Base-by-base conservation (phyloP, 768 basidiomycete genomes). In the Cubamyces sp. region DNA sequence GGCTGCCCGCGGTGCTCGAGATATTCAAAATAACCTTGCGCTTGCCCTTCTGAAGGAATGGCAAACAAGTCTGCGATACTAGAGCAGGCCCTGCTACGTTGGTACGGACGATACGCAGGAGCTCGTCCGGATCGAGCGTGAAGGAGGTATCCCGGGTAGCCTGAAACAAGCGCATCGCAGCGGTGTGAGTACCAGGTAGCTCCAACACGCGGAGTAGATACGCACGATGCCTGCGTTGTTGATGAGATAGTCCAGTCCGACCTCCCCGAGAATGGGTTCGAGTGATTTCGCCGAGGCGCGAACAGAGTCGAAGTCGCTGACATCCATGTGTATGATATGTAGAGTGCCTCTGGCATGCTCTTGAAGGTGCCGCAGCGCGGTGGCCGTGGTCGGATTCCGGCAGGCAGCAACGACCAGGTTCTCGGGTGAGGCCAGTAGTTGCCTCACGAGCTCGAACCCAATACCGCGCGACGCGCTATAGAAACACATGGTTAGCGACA, bases 171-270 rank as follows among this genome's bases (percentile, higher is more conserved):
- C 23, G 23, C 3, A 19, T 3, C 3, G 23, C 12, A 8, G 46
- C 1, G n/a, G 14, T 19, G 11, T 6, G 15, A 14, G 21, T 25
- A 19, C 16, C 30, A 25, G 19, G 18, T 18, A 14, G 11, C 11
- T 2, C 34, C 6, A 28, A 47, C 54, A 73, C 23, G 8, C 5
- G 34, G n/a, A 25, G 40, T 25, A 23, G 16, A 16, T 15, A 70
- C 76, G 56, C 52, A 77, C 76, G 26, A 76, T 64, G 0, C 67
- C 77, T 3, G 77, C 76, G 40, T 77, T 78, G 67, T 78, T 80
- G 57, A 78, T 58, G 25, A 80, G 68, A 50, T 77, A 79, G 65
- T 80, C 76, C 6, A 79, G 66, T 6, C 78, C 76, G 0, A 48
- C 26, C 40, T 64, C 65, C 2, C 64, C 70, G n/a, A 79, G 64